Percentiles rank a stretch among this genome's conserved stretches.
These are phyloP conservation scores for Trypanosoma vivax DNA, from an alignment of 208 protist genomes.

Conservation along the genomic window DNA sequence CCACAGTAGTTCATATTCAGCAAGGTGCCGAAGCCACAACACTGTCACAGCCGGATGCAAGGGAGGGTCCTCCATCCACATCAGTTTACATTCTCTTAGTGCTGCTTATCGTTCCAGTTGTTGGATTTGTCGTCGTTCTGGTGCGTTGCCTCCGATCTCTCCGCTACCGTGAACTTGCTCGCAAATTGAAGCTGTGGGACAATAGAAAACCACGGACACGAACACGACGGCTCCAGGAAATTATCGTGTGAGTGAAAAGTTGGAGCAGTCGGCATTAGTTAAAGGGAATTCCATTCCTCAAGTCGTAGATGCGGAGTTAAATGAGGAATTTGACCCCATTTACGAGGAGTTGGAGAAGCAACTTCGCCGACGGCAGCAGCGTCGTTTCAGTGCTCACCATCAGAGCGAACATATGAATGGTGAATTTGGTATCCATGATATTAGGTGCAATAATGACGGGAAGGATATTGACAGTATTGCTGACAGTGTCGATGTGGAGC, in stretches of 20 bases:
- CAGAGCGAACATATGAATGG: slow-evolving; percentile 8
- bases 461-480: neutral
- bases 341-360: slow-evolving; percentile 39
- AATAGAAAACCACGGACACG: slow-evolving; percentile 25
- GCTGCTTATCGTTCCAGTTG: slow-evolving; percentile 36
- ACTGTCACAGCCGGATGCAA: too few relatives aligned
- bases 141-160: slow-evolving; percentile 28
- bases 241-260: neutral
- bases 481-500: too few relatives aligned
- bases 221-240: too few relatives aligned
- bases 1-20: too few relatives aligned
- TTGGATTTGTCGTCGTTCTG: slow-evolving; percentile 16
- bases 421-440: neutral
- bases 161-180: slow-evolving; percentile 21
- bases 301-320: neutral
- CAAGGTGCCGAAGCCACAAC: too few relatives aligned
- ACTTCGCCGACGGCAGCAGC: slow-evolving; percentile 30
- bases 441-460: neutral
- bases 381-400: slow-evolving; percentile 14
- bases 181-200: slow-evolving; percentile 39
- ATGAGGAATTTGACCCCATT: slow-evolving; percentile 65
- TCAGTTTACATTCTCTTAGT: slow-evolving; percentile 24
- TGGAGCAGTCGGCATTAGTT: too few relatives aligned
- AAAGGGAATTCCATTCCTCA: neutral
- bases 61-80: neutral